Conservation (phyloP, 2,329 filamentous ascomycete genomes). For the Zalaria obscura region DNA sequence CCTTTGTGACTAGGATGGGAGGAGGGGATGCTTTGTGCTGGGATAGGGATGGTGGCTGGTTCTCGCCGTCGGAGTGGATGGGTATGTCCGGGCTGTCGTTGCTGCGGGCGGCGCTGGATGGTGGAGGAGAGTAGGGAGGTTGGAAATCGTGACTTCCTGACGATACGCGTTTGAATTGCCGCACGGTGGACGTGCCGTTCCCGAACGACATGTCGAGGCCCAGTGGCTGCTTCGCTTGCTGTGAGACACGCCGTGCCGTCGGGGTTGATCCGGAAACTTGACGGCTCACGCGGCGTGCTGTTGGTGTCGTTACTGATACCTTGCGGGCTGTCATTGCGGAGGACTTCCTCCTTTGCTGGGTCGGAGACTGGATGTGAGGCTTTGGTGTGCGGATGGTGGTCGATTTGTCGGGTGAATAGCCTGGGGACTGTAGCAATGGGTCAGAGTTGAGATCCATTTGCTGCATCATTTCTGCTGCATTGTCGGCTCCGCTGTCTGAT, state of each 20-base stretch:
- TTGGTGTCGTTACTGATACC: constrained; percentile 17
- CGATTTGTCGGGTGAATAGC: constrained; percentile 9
- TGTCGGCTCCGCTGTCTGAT: constrained; percentile 11
- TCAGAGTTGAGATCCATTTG: constrained; percentile 29
- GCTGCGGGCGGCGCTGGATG: constrained; percentile 3
- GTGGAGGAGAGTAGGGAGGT: constrained; percentile 7
- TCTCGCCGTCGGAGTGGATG: constrained; percentile 43
- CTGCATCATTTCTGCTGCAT: constrained; percentile 23
- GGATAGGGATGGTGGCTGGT: constrained; percentile 37
- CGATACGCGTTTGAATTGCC: constrained; percentile 80
- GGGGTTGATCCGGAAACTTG: constrained; percentile 22
- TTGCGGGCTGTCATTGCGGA: constrained; percentile 24
- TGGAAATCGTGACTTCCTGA: constrained; percentile 12
- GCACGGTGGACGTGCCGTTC: constrained; percentile 81
- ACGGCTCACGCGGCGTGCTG: constrained; percentile 16
- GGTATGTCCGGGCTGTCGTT: neutral
- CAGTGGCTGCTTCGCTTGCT: constrained; percentile 53
- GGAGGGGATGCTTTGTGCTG: constrained; percentile 5
- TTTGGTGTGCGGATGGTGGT: constrained; percentile 24
- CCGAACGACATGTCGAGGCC: constrained; percentile 87
- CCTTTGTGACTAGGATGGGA: constrained; percentile 40
- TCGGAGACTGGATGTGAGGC: constrained; percentile 14
- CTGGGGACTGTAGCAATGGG: constrained; percentile 22
- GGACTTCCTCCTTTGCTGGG: constrained; percentile 18
- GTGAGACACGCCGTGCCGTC: constrained; percentile 29